phyloP scores from a whole-genome alignment of 1,139 yeast genomes.

The Hanseniaspora sp. region DNA sequence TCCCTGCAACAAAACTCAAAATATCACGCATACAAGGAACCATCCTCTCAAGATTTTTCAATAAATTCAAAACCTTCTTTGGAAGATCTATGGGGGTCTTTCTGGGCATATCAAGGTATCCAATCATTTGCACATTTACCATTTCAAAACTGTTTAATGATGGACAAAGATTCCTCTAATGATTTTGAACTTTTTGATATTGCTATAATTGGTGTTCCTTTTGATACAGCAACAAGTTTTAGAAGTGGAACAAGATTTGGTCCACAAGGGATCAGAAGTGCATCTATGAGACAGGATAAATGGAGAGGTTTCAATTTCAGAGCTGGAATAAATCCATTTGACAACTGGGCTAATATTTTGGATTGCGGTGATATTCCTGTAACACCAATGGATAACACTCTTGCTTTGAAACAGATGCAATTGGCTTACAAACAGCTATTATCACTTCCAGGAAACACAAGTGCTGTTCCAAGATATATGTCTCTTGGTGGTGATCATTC shows the following conservation, averaged over 20 bases:
- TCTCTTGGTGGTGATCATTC: conserved; percentile 76
- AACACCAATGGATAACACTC: conserved; percentile 66
- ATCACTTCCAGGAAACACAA: conserved; percentile 23
- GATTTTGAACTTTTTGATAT: conserved; percentile 44
- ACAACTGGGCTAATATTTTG: conserved; percentile 52
- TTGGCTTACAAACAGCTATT: conserved; percentile 48
- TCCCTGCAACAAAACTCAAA: neutral
- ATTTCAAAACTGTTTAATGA: conserved; percentile 41
- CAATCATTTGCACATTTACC: conserved; percentile 66
- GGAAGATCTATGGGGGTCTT: conserved; percentile 49
- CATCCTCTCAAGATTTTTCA: neutral
- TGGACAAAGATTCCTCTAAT: conserved; percentile 19
- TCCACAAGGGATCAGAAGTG: conserved; percentile 61
- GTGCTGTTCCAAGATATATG: conserved; percentile 42
- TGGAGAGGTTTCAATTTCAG: conserved; percentile 59
- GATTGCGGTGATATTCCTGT: conserved; percentile 77
- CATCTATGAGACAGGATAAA: conserved; percentile 60
- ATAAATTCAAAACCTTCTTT: conserved; percentile 24
- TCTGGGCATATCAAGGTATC: conserved; percentile 61
- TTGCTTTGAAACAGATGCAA: conserved; percentile 64
- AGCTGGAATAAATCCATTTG: conserved; percentile 53
- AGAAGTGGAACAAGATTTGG: conserved; percentile 75
- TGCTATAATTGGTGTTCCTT: conserved; percentile 65
- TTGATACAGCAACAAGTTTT: conserved; percentile 64
- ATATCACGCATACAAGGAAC: conserved; percentile 9